These are phyloP conservation scores for Stentor roeselii DNA, from an alignment of 73 alveolate species.

Conservation along the genomic window DNA sequence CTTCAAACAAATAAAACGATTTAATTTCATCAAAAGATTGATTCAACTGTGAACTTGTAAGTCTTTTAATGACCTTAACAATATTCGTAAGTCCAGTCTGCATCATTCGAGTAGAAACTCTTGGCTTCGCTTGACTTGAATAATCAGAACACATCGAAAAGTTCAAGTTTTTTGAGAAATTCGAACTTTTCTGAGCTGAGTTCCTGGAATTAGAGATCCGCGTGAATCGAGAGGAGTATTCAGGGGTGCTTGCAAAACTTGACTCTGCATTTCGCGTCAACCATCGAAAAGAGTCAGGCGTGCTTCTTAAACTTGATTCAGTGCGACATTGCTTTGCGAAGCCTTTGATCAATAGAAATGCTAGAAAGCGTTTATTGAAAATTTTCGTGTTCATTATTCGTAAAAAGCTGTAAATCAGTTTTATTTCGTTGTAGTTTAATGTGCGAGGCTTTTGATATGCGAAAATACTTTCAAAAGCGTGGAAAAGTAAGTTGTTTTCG, in stretches of 20 bases:
- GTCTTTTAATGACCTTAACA: too few relatives aligned
- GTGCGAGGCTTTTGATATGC: neutral
- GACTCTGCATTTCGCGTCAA: too few relatives aligned
- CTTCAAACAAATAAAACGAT: neutral
- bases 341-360: neutral
- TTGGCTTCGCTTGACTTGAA: too few relatives aligned
- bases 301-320: neutral
- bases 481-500: neutral
- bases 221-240: neutral
- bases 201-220: neutral
- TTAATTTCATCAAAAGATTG: too few relatives aligned
- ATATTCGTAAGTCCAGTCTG: too few relatives aligned
- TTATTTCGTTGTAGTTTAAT: too few relatives aligned
- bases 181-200: neutral
- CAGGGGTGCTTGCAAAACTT: too few relatives aligned
- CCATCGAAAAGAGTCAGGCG: neutral
- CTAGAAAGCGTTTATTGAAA: neutral
- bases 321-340: too few relatives aligned
- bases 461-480: neutral
- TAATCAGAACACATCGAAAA: too few relatives aligned
- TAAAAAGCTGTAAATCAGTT: too few relatives aligned
- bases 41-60: too few relatives aligned
- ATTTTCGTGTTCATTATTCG: neutral
- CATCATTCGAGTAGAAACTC: too few relatives aligned
- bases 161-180: neutral